These are phyloP conservation scores for Elongisporangium undulatum DNA, from an alignment of 352 stramenopile species.

Conservation along the genomic window DNA sequence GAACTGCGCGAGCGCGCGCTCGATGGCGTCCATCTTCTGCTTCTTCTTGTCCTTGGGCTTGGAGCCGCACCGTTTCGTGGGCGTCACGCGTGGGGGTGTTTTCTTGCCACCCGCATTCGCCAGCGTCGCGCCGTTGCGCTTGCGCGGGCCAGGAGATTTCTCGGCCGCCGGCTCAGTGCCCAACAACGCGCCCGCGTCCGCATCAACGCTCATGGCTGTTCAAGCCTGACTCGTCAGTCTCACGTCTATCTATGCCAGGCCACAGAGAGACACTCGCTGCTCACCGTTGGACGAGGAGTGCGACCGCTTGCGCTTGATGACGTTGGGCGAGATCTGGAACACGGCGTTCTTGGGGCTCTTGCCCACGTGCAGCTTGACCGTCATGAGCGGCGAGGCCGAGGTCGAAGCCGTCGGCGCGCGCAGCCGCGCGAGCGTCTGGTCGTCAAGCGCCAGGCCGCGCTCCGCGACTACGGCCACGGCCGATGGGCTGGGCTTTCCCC, in stretches of 20 bases:
- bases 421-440: no score
- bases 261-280: constrained; percentile 7
- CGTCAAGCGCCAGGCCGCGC: no score
- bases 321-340: constrained; percentile 19
- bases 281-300: constrained; percentile 32
- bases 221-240: not conserved
- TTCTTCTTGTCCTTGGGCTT: constrained; percentile 53
- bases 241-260: constrained; percentile 2
- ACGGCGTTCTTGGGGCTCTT: no score
- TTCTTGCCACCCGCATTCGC: constrained; percentile 9
- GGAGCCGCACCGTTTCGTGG: constrained; percentile 37
- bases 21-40: constrained; percentile 56
- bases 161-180: constrained; percentile 14
- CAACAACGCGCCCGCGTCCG: constrained; percentile 13
- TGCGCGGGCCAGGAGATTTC: constrained; percentile 8
- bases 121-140: constrained; percentile 9
- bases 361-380: no score
- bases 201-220: no score
- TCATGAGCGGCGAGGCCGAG: no score
- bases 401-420: no score
- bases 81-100: constrained; percentile 22
- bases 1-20: constrained; percentile 56
- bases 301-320: constrained; percentile 59
- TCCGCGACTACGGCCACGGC: no score
- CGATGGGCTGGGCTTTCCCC: no score